Base-by-base conservation (phyloP, 73 alveolate genomes). In the Blepharisma stoltei region DNA sequence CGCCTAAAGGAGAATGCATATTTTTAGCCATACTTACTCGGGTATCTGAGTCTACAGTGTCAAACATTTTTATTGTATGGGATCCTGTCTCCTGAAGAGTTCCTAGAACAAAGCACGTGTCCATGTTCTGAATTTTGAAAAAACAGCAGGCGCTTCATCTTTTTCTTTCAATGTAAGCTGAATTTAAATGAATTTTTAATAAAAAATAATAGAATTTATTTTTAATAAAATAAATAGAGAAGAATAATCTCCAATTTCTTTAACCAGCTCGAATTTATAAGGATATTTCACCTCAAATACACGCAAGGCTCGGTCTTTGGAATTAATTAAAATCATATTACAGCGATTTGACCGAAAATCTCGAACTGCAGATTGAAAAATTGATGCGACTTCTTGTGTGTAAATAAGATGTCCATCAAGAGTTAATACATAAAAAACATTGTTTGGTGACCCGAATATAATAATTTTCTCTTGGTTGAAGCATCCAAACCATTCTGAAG, bases 1-100 rank as follows among this genome's bases (percentile, higher is more conserved):
- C 73, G 14, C 73, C 73, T 20, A 60, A 38, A 14, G 73, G 73
- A 8, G 73, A 60, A 25, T 60, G 73, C 73, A 60, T 60, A 60
- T 60, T 60, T 60, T 60, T 60, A 14, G 73, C 73, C 37, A 60
- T 8, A 4, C 73, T 60, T 9, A 60, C 73, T 14, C 23, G 0
- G 18, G 73, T 14, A 8, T 60, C 73, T 9, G 23, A 20, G 14
- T 60, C 73, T 14, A 60, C 37, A 60, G 73, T 60, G 23, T 60
- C 73, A 60, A 60, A 60, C 73, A 60, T 60, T 38, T 60, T n/a
- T 9, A 60, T 8, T 14, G 73, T 14, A 60, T 60, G 73, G 2
- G 73, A 60, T 60, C 73, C 73, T 14, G 37, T 60, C 23, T 60
- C 73, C 37, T 60, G 45, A 14, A 38, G 73, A 5, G 46, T 14